Evolutionary conservation across 805 yeast genomes (phyloP).

Genomic region (Lachancea lanzarotensis): DNA sequence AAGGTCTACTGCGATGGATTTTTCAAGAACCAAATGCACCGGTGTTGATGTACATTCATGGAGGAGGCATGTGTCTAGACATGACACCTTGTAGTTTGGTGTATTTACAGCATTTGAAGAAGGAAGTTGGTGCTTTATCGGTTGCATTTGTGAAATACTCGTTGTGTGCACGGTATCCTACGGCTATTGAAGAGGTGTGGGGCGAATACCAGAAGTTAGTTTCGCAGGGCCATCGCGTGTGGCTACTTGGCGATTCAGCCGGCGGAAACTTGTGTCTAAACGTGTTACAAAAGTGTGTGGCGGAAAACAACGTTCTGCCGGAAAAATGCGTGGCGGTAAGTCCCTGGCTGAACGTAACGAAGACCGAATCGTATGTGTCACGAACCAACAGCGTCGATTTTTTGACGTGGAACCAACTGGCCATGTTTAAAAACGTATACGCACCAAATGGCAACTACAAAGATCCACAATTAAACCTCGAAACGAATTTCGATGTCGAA

Average conservation of each 20-base stretch:
- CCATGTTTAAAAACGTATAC: conserved; percentile 8
- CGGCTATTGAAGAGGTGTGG: conserved; percentile 6
- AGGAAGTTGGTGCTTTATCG: conserved; percentile 12
- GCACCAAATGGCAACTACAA: conserved; percentile 5
- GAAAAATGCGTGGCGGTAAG: conserved; percentile 19
- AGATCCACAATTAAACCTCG: conserved; percentile 18
- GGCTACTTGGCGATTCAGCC: conserved; percentile 25
- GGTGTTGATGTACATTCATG: conserved; percentile 20
- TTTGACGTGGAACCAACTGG: conserved; percentile 10
- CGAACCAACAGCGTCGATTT: conserved; percentile 11
- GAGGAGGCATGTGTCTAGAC: conserved; percentile 25
- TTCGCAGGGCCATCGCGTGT: conserved; percentile 11
- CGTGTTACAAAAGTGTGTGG: conserved; percentile 12
- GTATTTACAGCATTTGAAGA: conserved; percentile 13
- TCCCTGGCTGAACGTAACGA: conserved; percentile 26
- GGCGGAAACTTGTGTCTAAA: conserved; percentile 22
- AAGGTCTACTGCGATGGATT: conserved; percentile 3
- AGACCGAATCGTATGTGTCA: conserved; percentile 4
- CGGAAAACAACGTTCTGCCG: conserved; percentile 10
- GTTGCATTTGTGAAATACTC: conserved; percentile 20
- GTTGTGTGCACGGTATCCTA: conserved; percentile 9
- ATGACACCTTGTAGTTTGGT: conserved; percentile 12
- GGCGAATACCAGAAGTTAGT: conserved; percentile 7
- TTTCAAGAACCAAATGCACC: conserved; percentile 11
- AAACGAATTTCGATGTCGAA: conserved; percentile 13